Conservation (phyloP, 441 rosid genomes). For the Gossypium aridum region DNA sequence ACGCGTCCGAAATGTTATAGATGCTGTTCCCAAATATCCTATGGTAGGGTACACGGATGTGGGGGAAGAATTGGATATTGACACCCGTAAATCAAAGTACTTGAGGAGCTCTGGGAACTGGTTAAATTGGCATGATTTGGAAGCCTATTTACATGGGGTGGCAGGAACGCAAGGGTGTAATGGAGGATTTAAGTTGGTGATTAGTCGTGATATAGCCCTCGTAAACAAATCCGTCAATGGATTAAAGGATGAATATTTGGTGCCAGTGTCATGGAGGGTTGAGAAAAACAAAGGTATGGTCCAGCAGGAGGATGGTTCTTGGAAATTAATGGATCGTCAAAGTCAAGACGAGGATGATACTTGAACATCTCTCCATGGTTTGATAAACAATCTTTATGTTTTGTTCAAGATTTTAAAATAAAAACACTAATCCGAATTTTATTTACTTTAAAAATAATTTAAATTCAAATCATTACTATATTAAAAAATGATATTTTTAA, state of each 20-base stretch:
- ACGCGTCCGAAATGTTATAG: constrained; percentile 43
- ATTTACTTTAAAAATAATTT: too few species aligned
- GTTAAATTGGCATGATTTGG: constrained; percentile 48
- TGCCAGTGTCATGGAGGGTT: constrained; percentile 55
- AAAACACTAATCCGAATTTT: too few species aligned
- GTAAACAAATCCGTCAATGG: constrained; percentile 49
- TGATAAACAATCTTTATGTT: too few species aligned
- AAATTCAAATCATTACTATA: too few species aligned
- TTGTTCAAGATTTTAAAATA: too few species aligned
- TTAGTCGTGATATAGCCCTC: constrained; percentile 52
- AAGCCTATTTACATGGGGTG: constrained; percentile 65
- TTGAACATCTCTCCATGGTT: background rate
- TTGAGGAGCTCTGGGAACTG: constrained; percentile 50
- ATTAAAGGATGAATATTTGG: constrained; percentile 50
- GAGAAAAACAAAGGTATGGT: constrained; percentile 73
- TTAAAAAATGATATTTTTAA: too few species aligned
- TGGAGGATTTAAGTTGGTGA: constrained; percentile 54
- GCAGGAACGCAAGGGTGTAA: constrained; percentile 70
- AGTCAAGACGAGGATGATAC: constrained; percentile 27
- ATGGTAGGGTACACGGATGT: constrained; percentile 59
- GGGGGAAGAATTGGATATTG: constrained; percentile 59
- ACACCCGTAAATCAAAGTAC: constrained; percentile 53
- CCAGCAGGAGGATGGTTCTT: constrained; percentile 63
- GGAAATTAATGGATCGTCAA: constrained; percentile 74
- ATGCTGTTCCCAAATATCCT: constrained; percentile 65